These are phyloP conservation scores for Penicillium turbatum DNA, from an alignment of 495 filamentous ascomycete genomes.

Conservation along the genomic window DNA sequence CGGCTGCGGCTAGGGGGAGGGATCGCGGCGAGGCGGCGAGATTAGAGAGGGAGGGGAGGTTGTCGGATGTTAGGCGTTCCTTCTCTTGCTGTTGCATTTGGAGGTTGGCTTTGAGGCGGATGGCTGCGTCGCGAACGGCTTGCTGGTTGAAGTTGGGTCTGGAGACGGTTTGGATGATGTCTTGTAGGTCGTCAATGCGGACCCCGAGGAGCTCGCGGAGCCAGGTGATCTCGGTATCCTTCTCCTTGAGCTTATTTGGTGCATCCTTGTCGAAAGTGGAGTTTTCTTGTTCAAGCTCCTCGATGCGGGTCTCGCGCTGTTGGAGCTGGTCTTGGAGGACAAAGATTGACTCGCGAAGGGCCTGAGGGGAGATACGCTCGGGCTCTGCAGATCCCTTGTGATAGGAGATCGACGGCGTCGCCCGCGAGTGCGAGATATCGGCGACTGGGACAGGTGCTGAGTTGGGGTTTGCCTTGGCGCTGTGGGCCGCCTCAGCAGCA, in stretches of 20 bases:
- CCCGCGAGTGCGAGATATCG: conserved; percentile 27
- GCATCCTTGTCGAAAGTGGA: conserved; percentile 65
- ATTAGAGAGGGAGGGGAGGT: conserved; percentile 54
- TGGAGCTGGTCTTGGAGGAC: conserved; percentile 96
- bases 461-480: conserved; percentile 45
- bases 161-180: conserved; percentile 78
- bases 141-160: conserved; percentile 69
- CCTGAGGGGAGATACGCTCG: conserved; percentile 88
- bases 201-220: conserved; percentile 89
- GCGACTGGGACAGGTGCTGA: conserved; percentile 21
- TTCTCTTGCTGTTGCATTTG: conserved; percentile 97
- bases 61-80: conserved; percentile 58
- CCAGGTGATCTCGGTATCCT: conserved; percentile 92
- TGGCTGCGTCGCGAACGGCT: conserved; percentile 80
- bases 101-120: conserved; percentile 86
- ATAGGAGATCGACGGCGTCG: conserved; percentile 43
- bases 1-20: conserved; percentile 74
- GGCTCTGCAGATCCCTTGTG: conserved; percentile 52
- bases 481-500: conserved; percentile 77
- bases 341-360: conserved; percentile 89
- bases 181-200: conserved; percentile 82
- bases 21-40: conserved; percentile 73
- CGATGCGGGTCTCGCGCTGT: conserved; percentile 83
- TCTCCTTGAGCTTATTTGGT: conserved; percentile 75
- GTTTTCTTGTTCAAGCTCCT: conserved; percentile 72